Conservation (phyloP, 768 basidiomycete species). For the Hericium coralloides region DNA sequence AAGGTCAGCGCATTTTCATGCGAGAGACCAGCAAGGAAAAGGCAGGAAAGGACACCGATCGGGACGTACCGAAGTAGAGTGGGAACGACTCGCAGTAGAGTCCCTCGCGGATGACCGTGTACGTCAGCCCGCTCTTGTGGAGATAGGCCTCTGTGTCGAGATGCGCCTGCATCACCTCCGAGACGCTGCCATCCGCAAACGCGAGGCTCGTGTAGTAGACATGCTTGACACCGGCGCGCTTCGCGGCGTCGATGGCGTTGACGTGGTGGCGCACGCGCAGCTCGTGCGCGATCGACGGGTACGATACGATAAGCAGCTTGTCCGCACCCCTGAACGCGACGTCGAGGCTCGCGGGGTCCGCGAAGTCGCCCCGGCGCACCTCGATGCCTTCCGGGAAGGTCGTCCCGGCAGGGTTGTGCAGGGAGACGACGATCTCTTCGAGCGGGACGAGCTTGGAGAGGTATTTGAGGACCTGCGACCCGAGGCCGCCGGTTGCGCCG, state of each 20-base stretch:
- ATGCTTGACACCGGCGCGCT: conserved; percentile 22
- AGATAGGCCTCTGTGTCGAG: conserved; percentile 25
- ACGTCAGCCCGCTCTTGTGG: conserved; percentile 23
- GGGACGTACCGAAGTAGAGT: conserved; percentile 19
- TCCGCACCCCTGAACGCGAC: conserved; percentile 25
- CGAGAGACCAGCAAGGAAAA: too few species aligned
- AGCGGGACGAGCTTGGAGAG: conserved; percentile 22
- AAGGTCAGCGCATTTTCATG: neutral
- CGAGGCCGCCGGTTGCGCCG: conserved; percentile 28
- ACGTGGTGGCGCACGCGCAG: conserved; percentile 21
- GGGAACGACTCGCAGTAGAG: conserved; percentile 26
- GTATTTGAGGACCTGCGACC: conserved; percentile 25
- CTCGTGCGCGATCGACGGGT: conserved; percentile 23
- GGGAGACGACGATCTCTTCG: conserved; percentile 23
- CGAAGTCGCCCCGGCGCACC: conserved; percentile 24
- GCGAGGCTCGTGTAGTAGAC: conserved; percentile 29
- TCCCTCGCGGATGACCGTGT: conserved; percentile 27
- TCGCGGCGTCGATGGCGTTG: conserved; percentile 28
- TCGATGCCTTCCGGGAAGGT: conserved; percentile 17
- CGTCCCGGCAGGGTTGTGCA: conserved; percentile 21
- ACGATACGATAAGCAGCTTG: conserved; percentile 45
- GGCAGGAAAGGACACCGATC: neutral
- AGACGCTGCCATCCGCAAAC: conserved; percentile 21
- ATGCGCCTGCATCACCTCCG: conserved; percentile 26
- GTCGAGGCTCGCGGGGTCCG: conserved; percentile 22